phyloP scores from a whole-genome alignment of 306 rosid species.

The Leucaena leucocephala region DNA sequence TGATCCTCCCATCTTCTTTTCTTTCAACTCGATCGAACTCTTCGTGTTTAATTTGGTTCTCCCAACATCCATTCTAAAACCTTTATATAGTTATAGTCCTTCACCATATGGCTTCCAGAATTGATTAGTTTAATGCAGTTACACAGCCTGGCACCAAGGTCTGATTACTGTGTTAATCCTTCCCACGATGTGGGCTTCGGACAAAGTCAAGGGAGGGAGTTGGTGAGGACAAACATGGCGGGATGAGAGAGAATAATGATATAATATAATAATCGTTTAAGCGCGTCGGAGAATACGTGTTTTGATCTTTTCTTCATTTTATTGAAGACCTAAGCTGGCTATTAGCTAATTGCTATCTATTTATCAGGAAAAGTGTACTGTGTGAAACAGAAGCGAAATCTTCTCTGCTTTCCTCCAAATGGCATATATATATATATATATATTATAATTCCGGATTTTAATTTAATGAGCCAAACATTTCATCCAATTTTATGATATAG shows the following conservation, averaged over 20 bases:
- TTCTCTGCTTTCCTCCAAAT: background rate
- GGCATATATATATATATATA: no score
- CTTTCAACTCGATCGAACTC: background rate
- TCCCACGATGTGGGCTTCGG: background rate
- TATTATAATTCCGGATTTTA: no score
- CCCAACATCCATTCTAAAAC: background rate
- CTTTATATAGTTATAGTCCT: background rate
- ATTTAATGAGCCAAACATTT: background rate
- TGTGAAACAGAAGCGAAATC: background rate
- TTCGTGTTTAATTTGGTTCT: background rate
- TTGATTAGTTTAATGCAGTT: background rate
- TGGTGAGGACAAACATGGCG: background rate
- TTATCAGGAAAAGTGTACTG: background rate
- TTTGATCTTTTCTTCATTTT: background rate
- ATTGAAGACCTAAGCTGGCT: background rate
- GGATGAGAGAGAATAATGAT: background rate
- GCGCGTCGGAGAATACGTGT: background rate
- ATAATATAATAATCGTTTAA: background rate
- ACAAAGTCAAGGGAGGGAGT: background rate
- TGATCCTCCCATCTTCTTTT: background rate
- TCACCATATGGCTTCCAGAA: background rate
- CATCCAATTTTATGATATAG: background rate
- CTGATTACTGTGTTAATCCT: background rate
- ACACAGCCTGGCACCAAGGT: background rate
- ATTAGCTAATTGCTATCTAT: background rate